Percentiles rank a stretch among this genome's conserved stretches.
phyloP scores from a whole-genome alignment of 768 basidiomycete species.

The Russula abietina region DNA sequence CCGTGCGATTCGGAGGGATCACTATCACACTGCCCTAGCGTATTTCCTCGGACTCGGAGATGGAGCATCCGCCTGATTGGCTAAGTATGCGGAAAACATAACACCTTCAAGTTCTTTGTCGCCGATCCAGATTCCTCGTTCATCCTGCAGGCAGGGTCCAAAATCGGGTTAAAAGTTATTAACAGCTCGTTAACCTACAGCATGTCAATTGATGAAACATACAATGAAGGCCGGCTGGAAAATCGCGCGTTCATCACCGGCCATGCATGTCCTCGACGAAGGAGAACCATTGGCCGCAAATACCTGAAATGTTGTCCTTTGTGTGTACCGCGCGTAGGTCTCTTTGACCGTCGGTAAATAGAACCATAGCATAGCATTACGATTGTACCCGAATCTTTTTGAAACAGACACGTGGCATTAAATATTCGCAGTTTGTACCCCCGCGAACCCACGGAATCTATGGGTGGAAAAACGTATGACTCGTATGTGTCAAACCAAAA shows the following conservation, averaged over 20 bases:
- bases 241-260: constrained; percentile 48
- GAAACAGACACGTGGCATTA: neutral
- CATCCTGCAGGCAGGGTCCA: constrained; percentile 86
- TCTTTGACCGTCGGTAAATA: constrained; percentile 46
- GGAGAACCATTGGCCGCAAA: neutral
- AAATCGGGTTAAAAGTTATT: constrained; percentile 48
- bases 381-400: constrained; percentile 43
- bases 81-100: constrained; percentile 33
- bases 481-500: too few species aligned
- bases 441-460: too few species aligned
- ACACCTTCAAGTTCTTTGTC: constrained; percentile 63
- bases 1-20: too few species aligned
- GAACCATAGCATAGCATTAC: constrained; percentile 44
- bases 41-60: too few species aligned
- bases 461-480: too few species aligned
- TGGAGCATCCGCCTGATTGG: too few species aligned
- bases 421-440: too few species aligned
- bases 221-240: constrained; percentile 38
- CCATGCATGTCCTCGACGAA: constrained; percentile 46
- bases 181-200: neutral
- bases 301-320: constrained; percentile 43
- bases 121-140: constrained; percentile 61
- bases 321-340: constrained; percentile 45
- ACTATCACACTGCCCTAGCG: too few species aligned
- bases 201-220: constrained; percentile 10